phyloP scores from a whole-genome alignment of 768 basidiomycete genomes.

The Paxillus involutus region DNA sequence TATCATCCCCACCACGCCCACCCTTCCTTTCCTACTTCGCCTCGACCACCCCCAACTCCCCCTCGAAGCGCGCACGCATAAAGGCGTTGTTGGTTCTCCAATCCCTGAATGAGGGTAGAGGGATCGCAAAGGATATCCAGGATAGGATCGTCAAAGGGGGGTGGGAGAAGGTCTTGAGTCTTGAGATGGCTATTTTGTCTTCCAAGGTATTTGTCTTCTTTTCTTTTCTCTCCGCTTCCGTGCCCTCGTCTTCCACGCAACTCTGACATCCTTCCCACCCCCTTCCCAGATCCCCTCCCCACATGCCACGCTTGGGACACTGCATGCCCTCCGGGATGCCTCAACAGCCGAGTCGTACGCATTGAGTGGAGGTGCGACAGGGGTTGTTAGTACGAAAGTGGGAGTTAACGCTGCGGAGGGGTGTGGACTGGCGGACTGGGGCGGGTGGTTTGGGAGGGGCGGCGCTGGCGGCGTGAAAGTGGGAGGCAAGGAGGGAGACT shows the following conservation, averaged over 20 bases:
- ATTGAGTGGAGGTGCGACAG: slow-evolving; percentile 62
- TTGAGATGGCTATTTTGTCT: slow-evolving; percentile 78
- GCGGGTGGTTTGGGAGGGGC: slow-evolving; percentile 40
- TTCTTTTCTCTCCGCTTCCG: not conserved
- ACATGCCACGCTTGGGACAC: slow-evolving; percentile 54
- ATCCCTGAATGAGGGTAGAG: slow-evolving; percentile 19
- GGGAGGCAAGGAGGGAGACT: slow-evolving; percentile 46
- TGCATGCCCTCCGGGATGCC: slow-evolving; percentile 70
- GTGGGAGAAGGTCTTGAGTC: slow-evolving; percentile 52
- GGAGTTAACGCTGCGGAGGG: slow-evolving; percentile 55
- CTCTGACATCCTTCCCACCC: not conserved
- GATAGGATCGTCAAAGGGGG: slow-evolving; percentile 14
- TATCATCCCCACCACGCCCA: slow-evolving; percentile 11
- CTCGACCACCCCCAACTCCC: slow-evolving; percentile 80
- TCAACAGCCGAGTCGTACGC: slow-evolving; percentile 87
- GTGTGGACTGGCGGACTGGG: slow-evolving; percentile 41
- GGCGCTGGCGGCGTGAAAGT: slow-evolving; percentile 48
- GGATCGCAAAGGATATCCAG: slow-evolving; percentile 17
- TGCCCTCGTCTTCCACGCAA: not conserved
- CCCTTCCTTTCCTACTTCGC: slow-evolving; percentile 66
- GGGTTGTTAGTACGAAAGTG: slow-evolving; percentile 59
- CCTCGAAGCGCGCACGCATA: slow-evolving; percentile 68
- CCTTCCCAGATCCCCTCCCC: slow-evolving; percentile 8
- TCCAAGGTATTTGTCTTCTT: slow-evolving; percentile 56
- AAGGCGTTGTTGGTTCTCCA: slow-evolving; percentile 81